Base-by-base conservation (phyloP, 306 rosid genomes). In the Argentina anserina region DNA sequence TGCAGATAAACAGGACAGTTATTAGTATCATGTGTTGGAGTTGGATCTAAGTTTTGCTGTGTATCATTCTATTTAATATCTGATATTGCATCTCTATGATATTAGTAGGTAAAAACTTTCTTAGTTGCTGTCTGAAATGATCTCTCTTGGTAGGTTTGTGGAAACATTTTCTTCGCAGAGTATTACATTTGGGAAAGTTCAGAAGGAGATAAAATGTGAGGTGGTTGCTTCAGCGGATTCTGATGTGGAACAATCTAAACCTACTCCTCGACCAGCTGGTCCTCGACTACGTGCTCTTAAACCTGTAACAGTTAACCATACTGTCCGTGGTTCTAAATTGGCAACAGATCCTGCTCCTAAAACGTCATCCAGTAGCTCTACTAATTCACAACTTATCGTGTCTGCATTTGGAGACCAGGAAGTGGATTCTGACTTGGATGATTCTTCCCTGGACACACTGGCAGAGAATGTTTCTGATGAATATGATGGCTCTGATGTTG, bases 151-250 rank as follows among this genome's bases (percentile, higher is more conserved):
- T 81, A 94, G 96, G 80, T 88, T 94, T 75, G 52, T 85, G 34
- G 88, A 89, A 75, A 74, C 84, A 40, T 91, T 84, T 79, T 85
- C 91, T 13, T 76, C 78, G 42, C 90, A 83, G 76, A 80, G 52
- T 55, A 72, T 91, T 50, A 58, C 76, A 31, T 89, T 86, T 84
- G 98, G 97, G 18, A 91, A 91, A 80, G 72, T 89, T 78, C 87
- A 89, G 87, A 94, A 88, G 83, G 84, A 73, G 80, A 86, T 91
- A 84, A 89, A 77, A 74, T 94, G 95, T 2, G 97, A 91, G 84
- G 62, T 87, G 69, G 68, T 82, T 47, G 61, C 86, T 73, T 64
- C 58, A 55, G 78, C 75, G 25, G 83, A 82, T 62, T 81, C 86
- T 23, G 70, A 53, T 67, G 41, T 60, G 69, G 76, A 25, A 29